Percentiles rank a stretch among this genome's conserved stretches.
phyloP scores from a whole-genome alignment of 2,329 filamentous ascomycete genomes.

The Tolypocladium endophyticum region DNA sequence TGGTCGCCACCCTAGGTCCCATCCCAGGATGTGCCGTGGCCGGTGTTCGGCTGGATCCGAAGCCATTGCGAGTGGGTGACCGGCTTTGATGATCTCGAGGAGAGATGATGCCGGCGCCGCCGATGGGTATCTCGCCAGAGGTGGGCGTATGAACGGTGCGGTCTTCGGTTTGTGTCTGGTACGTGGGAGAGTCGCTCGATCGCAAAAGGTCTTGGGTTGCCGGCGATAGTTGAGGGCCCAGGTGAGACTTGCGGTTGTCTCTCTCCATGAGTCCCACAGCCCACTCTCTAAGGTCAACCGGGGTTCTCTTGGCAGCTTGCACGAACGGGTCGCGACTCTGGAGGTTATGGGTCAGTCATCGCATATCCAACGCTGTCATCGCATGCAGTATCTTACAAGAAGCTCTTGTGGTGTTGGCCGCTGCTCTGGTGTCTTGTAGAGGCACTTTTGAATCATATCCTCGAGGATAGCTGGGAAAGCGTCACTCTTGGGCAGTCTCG shows the following conservation, averaged over 20 bases:
- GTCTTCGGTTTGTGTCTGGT: constrained; percentile 27
- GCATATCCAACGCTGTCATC: background rate
- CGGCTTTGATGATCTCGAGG: constrained; percentile 42
- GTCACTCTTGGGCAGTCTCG: constrained; percentile 89
- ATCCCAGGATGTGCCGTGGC: constrained; percentile 37
- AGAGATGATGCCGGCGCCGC: constrained; percentile 42
- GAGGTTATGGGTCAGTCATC: constrained; percentile 2
- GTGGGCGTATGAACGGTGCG: constrained; percentile 50
- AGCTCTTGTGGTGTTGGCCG: constrained; percentile 89
- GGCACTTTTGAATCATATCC: constrained; percentile 93
- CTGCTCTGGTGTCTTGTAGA: constrained; percentile 80
- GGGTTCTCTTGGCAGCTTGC: constrained; percentile 91
- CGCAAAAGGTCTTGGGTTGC: constrained; percentile 67
- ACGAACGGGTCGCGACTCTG: constrained; percentile 90
- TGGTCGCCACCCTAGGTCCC: constrained; percentile 38
- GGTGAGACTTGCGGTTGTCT: constrained; percentile 90
- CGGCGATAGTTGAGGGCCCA: constrained; percentile 70
- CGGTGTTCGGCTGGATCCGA: constrained; percentile 32
- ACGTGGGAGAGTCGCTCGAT: constrained; percentile 48
- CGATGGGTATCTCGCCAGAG: constrained; percentile 62
- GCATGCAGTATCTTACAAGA: constrained; percentile 45
- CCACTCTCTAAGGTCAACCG: constrained; percentile 89
- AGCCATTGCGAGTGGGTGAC: constrained; percentile 41
- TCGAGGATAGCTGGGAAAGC: constrained; percentile 92
- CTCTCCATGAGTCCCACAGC: constrained; percentile 87